phyloP scores from a whole-genome alignment of 2,329 filamentous ascomycete genomes.

The Pestalotiopsis sp. region DNA sequence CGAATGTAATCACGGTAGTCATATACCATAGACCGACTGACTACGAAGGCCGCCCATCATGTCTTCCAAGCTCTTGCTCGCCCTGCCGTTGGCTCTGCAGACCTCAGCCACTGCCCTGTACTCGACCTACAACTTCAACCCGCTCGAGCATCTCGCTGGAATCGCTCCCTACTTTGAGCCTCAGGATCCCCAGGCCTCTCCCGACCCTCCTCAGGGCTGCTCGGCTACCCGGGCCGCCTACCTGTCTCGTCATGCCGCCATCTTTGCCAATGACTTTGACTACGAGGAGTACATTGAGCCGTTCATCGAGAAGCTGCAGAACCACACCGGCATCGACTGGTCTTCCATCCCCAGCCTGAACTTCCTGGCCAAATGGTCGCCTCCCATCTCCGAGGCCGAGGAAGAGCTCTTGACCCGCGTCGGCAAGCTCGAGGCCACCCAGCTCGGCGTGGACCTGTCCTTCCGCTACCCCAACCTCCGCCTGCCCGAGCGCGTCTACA shows the following conservation, averaged over 20 bases:
- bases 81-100: conserved; percentile 12
- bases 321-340: conserved; percentile 58
- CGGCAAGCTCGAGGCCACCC: conserved; percentile 59
- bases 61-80: conserved; percentile 3
- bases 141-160: conserved; percentile 16
- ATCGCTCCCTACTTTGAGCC: conserved; percentile 51
- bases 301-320: conserved; percentile 57
- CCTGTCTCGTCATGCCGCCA: conserved; percentile 59
- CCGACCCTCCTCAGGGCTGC: conserved; percentile 49
- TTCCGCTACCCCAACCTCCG: conserved; percentile 58
- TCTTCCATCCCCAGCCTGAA: conserved; percentile 51
- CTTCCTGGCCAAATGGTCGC: conserved; percentile 57
- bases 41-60: background rate
- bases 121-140: conserved; percentile 19
- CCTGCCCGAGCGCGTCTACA: conserved; percentile 57
- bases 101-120: conserved; percentile 15
- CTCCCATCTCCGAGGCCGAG: conserved; percentile 57
- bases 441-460: conserved; percentile 57
- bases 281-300: conserved; percentile 58
- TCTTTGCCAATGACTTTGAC: conserved; percentile 61
- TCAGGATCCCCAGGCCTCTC: conserved; percentile 45
- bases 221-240: conserved; percentile 52
- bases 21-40: background rate
- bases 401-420: conserved; percentile 60
- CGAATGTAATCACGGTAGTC: background rate